These are phyloP conservation scores for Capsicum chinense DNA, from an alignment of 257 asterid genomes.

Conservation along the genomic window DNA sequence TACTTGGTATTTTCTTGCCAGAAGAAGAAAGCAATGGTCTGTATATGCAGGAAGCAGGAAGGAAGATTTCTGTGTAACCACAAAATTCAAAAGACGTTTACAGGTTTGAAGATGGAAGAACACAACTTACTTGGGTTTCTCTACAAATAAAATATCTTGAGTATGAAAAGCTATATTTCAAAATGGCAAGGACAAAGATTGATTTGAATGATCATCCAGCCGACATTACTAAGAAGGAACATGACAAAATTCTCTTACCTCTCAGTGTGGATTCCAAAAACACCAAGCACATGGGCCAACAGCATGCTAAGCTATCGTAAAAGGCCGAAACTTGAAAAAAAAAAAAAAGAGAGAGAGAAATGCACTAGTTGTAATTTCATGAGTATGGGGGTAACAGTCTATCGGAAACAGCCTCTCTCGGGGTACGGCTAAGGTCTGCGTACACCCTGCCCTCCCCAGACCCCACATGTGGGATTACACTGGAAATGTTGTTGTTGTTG, in stretches of 20 bases:
- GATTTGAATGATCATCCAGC: conserved; percentile 24
- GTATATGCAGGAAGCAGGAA: neutral
- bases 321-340: conserved; percentile 8
- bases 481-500: neutral
- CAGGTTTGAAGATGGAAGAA: conserved; percentile 17
- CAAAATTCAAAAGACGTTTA: conserved; percentile 9
- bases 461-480: neutral
- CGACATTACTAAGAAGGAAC: neutral
- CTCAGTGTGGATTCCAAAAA: conserved; percentile 21
- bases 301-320: neutral
- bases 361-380: neutral
- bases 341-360: neutral
- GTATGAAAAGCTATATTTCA: neutral
- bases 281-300: neutral
- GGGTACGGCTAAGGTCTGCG: neutral
- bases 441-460: neutral
- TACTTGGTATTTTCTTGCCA: neutral
- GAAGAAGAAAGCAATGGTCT: neutral
- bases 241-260: neutral
- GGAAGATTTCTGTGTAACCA: conserved; percentile 22
- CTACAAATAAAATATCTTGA: neutral
- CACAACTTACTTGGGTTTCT: conserved; percentile 6
- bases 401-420: neutral
- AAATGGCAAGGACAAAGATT: neutral
- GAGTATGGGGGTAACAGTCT: neutral